Base-by-base conservation (phyloP, 805 yeast species). In the Cyberlindnera japonica region DNA sequence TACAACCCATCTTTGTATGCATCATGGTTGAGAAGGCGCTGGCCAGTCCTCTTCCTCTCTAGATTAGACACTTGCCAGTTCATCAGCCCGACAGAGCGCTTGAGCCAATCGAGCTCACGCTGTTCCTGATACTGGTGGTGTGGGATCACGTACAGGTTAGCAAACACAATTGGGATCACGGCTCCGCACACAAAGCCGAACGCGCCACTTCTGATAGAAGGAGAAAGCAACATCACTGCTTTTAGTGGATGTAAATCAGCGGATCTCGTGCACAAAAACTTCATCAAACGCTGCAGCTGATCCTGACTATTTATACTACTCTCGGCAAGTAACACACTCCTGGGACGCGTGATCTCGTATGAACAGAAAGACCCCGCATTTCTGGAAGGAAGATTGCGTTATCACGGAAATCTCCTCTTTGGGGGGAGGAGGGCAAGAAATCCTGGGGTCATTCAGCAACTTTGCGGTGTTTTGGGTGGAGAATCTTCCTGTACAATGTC, bases 1-100 rank as follows among this genome's bases (percentile, higher is more conserved):
- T 57, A 57, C 17, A 57, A 43, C 4, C 58, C 58, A 33, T 57
- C 61, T 26, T 45, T 49, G 35, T 54, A 55, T 1, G 42, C 36
- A 6, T 52, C 55, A n/a, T 42, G 41, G 27, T 35, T 35, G n/a
- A 43, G 9, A n/a, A 39, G 26, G 6, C 21, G 29, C 14, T 33
- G 18, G 11, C 41, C 44, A 11, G 39, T 23, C 14, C 31, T 17
- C 33, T 46, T 45, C 24, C 33, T 16, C 37, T 45, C 46, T n/a
- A 44, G 24, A 33, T 41, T 40, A 6, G 32, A 11, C 6, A 43
- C 46, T 27, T 44, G 48, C 49, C 53, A 48, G 30, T 44, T 50
- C 47, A 56, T 40, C 11, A 52, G 38, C 13, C 49, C 50, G 7
- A 54, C 45, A 3, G 49, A 39, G 28, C 49, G 53, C 43, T 53